Evolutionary conservation across 2,329 filamentous ascomycete genomes (phyloP), one percentile per base, ranked within the genome.

Genomic region (Nigrograna mackinnonii): DNA sequence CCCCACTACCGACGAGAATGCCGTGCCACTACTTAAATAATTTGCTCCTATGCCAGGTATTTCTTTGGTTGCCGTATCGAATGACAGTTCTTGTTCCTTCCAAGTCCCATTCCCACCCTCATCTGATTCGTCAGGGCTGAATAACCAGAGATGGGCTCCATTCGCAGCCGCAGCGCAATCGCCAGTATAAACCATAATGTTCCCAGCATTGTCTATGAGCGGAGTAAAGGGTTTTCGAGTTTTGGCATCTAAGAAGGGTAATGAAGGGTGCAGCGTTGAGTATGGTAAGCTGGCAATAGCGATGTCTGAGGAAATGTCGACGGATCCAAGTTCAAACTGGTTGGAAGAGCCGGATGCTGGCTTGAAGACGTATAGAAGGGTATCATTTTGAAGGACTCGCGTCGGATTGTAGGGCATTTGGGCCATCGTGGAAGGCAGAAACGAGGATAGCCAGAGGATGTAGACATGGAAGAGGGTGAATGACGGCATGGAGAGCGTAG

Each of bases 391-490:
- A 44, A 92, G 79, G 39, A 95, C 78, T 21, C 80, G 83, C 0
- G 90, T 90, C 3, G 89, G 87, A 41, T 85, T 84, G 72, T 95
- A 95, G 19, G 89, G 90, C 39, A 90, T 77, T 36, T 73, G 66
- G 30, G 72, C 70, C n/a, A 39, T 37, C 37, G 48, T 44, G 38
- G 19, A 22, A 19, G 43, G 14, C 7, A 50, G 31, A 13, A 49
- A 28, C 16, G 45, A 5, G 19, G 19, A 30, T 32, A 44, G 18
- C 34, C 48, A 52, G 41, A 47, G 22, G 37, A 54, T 35, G 31
- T 37, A 36, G 24, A 37, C 31, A 37, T 28, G 41, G 18, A 49
- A 37, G 24, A 41, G 12, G 4, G 46, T 35, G 36, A 40, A 39
- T 26, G 33, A 36, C 26, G 14, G 37, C 46, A 41, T 42, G 20